Base-by-base conservation (phyloP, 2,329 filamentous ascomycete genomes). In the Botrytis fragariae region DNA sequence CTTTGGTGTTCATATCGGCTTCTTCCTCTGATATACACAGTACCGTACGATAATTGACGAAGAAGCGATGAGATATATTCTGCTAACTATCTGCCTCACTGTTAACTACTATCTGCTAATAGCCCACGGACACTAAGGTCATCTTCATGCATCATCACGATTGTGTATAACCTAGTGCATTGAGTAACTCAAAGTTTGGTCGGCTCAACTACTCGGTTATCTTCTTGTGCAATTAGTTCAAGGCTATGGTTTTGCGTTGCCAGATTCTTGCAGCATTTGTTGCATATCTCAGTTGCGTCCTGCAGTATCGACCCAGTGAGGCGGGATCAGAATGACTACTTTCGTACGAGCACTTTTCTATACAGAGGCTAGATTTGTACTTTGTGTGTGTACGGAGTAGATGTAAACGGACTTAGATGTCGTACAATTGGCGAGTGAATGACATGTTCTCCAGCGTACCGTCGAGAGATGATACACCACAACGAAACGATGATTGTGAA, bases 211-310 rank as follows among this genome's bases (percentile, higher is more conserved):
- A 10, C 45, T 57, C n/a, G 51, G n/a, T 14, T 57, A n/a, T 51
- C 32, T 14, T n/a, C 51, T 35, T 51, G 25, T 67, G 22, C 45
- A 39, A 39, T 25, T 35, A 51, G 32, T 22, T 20, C 45, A 37
- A 37, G 64, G 22, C 29, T 8, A 1, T 35, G 51, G 29, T 48
- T 65, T 20, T 65, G 44, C 63, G 35, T 65, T 25, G 29, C 44
- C 63, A 67, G 32, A 51, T 37, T 51, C 32, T 51, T 51, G 44
- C 44, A 51, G 44, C 22, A 29, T 67, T 67, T 65, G 70, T 72
- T 72, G 70, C 70, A 72, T 72, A 32, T 67, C 61, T 67, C n/a
- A 57, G 18, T 51, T 65, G 45, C 29, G 22, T 63, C 9, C n/a
- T 29, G 18, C 35, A 32, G 42, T 22, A 60, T 65, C 29, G 37